These are phyloP conservation scores for Aspergillus nomiae DNA, from an alignment of 2,329 filamentous ascomycete genomes.

Conservation along the genomic window DNA sequence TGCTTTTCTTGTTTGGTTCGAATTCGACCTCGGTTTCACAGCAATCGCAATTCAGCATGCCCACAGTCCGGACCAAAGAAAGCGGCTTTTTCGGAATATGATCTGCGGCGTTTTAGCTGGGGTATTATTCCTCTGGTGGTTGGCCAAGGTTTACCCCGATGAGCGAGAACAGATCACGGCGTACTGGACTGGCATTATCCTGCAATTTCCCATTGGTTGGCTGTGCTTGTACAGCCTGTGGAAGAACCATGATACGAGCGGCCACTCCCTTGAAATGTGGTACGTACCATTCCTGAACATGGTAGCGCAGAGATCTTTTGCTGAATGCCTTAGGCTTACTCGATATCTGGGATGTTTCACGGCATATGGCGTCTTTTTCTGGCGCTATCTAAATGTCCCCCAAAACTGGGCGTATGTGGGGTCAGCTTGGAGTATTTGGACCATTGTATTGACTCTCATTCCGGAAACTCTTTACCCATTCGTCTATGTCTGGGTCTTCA, in stretches of 20 bases:
- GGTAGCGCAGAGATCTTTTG: not conserved
- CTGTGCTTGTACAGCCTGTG: constrained; percentile 16
- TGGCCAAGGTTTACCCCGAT: constrained; percentile 17
- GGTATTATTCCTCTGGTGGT: constrained; percentile 2
- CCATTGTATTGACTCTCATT: constrained; percentile 21
- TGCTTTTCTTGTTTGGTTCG: constrained; percentile 22
- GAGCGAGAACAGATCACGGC: constrained; percentile 24
- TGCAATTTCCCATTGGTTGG: constrained; percentile 25
- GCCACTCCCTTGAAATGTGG: constrained; percentile 24
- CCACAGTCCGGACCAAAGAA: constrained; percentile 7
- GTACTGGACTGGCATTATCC: constrained; percentile 23
- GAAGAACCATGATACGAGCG: constrained; percentile 13
- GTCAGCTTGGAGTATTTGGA: constrained; percentile 20
- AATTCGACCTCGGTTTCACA: constrained; percentile 17
- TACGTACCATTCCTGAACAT: constrained; percentile 3
- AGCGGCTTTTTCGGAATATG: constrained; percentile 11
- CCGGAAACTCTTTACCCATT: constrained; percentile 25
- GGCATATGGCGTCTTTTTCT: constrained; percentile 24
- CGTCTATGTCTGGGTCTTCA: not conserved
- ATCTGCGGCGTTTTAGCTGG: constrained; percentile 10
- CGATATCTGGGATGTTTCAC: constrained; percentile 23
- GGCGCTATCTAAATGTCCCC: constrained; percentile 23
- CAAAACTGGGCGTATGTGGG: constrained; percentile 25
- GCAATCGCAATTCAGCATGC: constrained; percentile 12
- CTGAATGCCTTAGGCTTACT: constrained; percentile 17